Conservation (phyloP, 345 rosid genomes). For the Atalantia buxifolia region DNA sequence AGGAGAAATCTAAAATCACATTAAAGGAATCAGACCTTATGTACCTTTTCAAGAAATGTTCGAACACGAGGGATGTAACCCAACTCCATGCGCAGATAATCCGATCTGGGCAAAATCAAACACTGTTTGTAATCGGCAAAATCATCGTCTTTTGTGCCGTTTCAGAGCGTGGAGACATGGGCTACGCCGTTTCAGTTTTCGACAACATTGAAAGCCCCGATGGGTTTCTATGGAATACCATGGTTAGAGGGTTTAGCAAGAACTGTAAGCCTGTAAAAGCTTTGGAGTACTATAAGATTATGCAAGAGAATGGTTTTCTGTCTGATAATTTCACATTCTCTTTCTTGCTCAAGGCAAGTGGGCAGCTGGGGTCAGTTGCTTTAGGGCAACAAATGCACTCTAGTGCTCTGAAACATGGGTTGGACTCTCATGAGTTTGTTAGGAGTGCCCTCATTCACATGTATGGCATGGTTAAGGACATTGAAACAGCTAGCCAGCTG, state of each 20-base stretch:
- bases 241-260: slow-evolving; percentile 41
- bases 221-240: slow-evolving; percentile 47
- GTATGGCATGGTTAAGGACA: slow-evolving; percentile 33
- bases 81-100: slow-evolving; percentile 34
- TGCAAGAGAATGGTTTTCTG: slow-evolving; percentile 27
- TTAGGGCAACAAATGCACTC: slow-evolving; percentile 41
- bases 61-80: slow-evolving; percentile 17
- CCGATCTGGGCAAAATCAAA: slow-evolving; percentile 22
- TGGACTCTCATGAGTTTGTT: slow-evolving; percentile 29
- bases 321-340: slow-evolving; percentile 44
- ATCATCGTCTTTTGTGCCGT: slow-evolving; percentile 35
- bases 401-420: slow-evolving; percentile 32
- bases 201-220: slow-evolving; percentile 27
- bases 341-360: slow-evolving; percentile 42
- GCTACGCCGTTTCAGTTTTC: slow-evolving; percentile 31
- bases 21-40: slow-evolving; percentile 16
- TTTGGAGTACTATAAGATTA: slow-evolving; percentile 23
- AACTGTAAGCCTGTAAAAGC: slow-evolving; percentile 15
- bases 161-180: slow-evolving; percentile 36
- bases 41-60: slow-evolving; percentile 35
- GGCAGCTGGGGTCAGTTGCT: slow-evolving; percentile 21
- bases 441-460: slow-evolving; percentile 32
- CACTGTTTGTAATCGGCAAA: slow-evolving; percentile 31
- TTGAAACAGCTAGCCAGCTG: slow-evolving; percentile 20
- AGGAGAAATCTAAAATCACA: background rate